Evolutionary conservation across 805 yeast genomes (phyloP).

Genomic region (Debaryomyces hansenii): DNA sequence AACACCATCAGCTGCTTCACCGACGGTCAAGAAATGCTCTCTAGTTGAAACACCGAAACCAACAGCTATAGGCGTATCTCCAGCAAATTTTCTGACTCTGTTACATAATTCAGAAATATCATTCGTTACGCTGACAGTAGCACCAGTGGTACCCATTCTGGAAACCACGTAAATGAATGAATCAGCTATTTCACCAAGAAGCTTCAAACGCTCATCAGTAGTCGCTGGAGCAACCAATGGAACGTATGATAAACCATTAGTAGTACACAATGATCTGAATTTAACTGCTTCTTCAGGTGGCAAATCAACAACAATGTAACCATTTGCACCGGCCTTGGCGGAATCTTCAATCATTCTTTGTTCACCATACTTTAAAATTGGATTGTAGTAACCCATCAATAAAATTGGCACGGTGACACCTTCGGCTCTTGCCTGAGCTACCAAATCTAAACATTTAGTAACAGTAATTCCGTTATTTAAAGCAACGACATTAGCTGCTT

Average conservation of each 20-base stretch:
- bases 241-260: slow-evolving; percentile 73
- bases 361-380: slow-evolving; percentile 88
- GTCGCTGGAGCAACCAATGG: slow-evolving; percentile 98
- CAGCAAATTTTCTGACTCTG: slow-evolving; percentile 74
- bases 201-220: slow-evolving; percentile 79
- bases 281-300: slow-evolving; percentile 98
- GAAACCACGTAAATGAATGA: slow-evolving; percentile 96
- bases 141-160: slow-evolving; percentile 98
- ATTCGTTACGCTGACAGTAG: slow-evolving; percentile 59
- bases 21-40: slow-evolving; percentile 82
- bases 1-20: slow-evolving; percentile 86
- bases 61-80: slow-evolving; percentile 73
- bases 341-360: slow-evolving; percentile 74
- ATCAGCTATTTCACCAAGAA: slow-evolving; percentile 84
- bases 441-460: slow-evolving; percentile 64
- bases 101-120: slow-evolving; percentile 68
- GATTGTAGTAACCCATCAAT: slow-evolving; percentile 98
- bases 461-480: slow-evolving; percentile 81
- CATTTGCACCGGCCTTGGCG: slow-evolving; percentile 90
- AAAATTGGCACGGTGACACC: slow-evolving; percentile 90
- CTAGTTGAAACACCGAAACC: slow-evolving; percentile 97
- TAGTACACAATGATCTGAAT: slow-evolving; percentile 71
- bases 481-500: slow-evolving; percentile 81
- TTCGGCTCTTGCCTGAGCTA: slow-evolving; percentile 68
- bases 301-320: slow-evolving; percentile 89